A percentile compares a stretch with the other conserved stretches of the same genome.
Conservation (phyloP, 352 stramenopile genomes). For the Detonula confervacea region DNA sequence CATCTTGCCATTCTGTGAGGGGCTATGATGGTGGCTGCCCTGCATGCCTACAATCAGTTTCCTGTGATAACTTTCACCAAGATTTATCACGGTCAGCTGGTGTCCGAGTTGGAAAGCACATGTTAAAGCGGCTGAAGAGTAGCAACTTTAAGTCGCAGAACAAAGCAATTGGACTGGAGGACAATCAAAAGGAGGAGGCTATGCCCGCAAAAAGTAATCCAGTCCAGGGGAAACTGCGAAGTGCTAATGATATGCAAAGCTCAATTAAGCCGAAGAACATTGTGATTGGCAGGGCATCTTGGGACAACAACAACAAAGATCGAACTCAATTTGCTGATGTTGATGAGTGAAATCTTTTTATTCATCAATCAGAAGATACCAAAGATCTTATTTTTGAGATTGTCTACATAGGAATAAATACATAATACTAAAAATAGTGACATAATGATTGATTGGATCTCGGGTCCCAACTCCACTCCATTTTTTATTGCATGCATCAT, state of each 20-base stretch:
- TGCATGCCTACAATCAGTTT: constrained; percentile 69
- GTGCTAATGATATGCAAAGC: constrained; percentile 25
- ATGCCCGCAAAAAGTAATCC: background rate
- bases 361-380: no score
- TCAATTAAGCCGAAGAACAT: constrained; percentile 42
- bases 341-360: constrained; percentile 41
- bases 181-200: constrained; percentile 2
- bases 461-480: no score
- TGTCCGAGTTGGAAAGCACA: constrained; percentile 64
- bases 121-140: constrained; percentile 41
- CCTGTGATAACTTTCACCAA: constrained; percentile 83
- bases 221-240: constrained; percentile 3
- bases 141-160: constrained; percentile 24
- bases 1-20: constrained; percentile 44
- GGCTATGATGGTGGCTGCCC: constrained; percentile 79
- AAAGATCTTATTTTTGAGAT: background rate
- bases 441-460: background rate
- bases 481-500: background rate
- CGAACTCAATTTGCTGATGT: constrained; percentile 40
- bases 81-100: constrained; percentile 66
- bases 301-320: constrained; percentile 30
- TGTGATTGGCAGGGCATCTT: constrained; percentile 49
- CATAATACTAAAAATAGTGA: background rate
- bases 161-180: background rate
- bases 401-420: background rate